phyloP scores from a whole-genome alignment of 306 rosid species.

The Abrus pulchellus region DNA sequence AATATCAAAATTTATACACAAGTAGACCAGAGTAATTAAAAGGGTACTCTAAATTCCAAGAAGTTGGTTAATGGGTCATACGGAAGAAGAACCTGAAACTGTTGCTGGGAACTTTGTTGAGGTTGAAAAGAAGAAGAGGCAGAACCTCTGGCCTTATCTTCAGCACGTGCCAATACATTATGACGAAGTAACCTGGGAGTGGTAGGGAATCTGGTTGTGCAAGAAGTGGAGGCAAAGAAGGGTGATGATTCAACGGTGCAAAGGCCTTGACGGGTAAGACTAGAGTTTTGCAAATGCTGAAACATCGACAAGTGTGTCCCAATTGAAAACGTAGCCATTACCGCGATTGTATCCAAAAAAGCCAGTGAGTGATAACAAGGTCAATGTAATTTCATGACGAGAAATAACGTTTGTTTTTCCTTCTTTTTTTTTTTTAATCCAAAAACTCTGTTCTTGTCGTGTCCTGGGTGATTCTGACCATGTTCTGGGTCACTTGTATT shows the following conservation, averaged over 20 bases:
- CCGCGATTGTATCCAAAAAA: conserved; percentile 1
- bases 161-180: conserved; percentile 74
- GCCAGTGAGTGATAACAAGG: not conserved
- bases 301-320: conserved; percentile 59
- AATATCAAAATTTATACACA: conserved; percentile 31
- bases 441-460: not conserved
- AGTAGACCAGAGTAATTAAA: conserved; percentile 18
- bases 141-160: conserved; percentile 69
- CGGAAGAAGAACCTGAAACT: conserved; percentile 64
- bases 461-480: not conserved
- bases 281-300: conserved; percentile 49
- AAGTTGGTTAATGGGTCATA: not conserved
- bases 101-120: conserved; percentile 60
- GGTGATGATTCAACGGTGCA: conserved; percentile 48
- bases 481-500: not conserved
- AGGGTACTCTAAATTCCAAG: not conserved
- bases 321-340: conserved; percentile 71
- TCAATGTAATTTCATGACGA: not conserved
- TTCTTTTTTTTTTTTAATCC: not conserved
- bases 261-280: conserved; percentile 39
- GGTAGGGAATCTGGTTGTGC: conserved; percentile 45
- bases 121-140: conserved; percentile 57
- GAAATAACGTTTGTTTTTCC: not conserved
- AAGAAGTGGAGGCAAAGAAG: conserved; percentile 55
- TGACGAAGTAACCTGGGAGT: conserved; percentile 57